Evolutionary conservation across 2,329 filamentous ascomycete genomes (phyloP).

Genomic region (Epichloe gansuensis): DNA sequence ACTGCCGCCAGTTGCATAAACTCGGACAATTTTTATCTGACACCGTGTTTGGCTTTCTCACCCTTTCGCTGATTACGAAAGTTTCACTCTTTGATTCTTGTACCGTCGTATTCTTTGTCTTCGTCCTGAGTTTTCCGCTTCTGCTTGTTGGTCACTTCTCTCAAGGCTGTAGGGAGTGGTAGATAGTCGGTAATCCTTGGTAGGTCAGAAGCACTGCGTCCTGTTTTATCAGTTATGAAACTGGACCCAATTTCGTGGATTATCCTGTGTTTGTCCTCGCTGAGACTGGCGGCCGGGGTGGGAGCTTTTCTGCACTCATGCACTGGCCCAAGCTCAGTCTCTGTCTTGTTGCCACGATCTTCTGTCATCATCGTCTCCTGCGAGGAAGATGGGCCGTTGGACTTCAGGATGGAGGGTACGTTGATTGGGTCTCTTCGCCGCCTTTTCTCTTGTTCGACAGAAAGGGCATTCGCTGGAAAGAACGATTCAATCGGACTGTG

Average conservation of each 20-base stretch:
- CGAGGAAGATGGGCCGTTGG: neutral
- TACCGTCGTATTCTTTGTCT: neutral
- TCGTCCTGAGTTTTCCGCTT: neutral
- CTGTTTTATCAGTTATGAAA: slow-evolving; percentile 8
- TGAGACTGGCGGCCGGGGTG: slow-evolving; percentile 3
- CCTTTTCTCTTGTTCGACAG: slow-evolving; percentile 24
- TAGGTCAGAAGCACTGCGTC: neutral
- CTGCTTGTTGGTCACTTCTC: neutral
- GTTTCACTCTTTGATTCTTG: neutral
- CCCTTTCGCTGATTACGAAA: neutral
- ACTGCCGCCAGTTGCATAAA: neutral
- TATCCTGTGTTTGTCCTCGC: slow-evolving; percentile 9
- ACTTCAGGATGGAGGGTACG: slow-evolving; percentile 25
- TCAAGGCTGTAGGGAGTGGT: neutral
- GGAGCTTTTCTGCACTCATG: slow-evolving; percentile 11
- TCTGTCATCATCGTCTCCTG: slow-evolving; percentile 6
- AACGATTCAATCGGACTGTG: slow-evolving; percentile 6
- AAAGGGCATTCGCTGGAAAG: slow-evolving; percentile 17
- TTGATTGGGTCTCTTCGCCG: slow-evolving; percentile 18
- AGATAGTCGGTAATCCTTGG: slow-evolving; percentile 4
- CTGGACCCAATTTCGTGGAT: slow-evolving; percentile 18
- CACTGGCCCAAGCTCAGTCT: slow-evolving; percentile 13
- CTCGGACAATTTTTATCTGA: neutral
- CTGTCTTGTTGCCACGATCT: neutral
- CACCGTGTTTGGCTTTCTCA: neutral